Evolutionary conservation across 2,329 filamentous ascomycete genomes (phyloP), one percentile per base, ranked within the genome.

Genomic region (Ceratocystis alfenasii): DNA sequence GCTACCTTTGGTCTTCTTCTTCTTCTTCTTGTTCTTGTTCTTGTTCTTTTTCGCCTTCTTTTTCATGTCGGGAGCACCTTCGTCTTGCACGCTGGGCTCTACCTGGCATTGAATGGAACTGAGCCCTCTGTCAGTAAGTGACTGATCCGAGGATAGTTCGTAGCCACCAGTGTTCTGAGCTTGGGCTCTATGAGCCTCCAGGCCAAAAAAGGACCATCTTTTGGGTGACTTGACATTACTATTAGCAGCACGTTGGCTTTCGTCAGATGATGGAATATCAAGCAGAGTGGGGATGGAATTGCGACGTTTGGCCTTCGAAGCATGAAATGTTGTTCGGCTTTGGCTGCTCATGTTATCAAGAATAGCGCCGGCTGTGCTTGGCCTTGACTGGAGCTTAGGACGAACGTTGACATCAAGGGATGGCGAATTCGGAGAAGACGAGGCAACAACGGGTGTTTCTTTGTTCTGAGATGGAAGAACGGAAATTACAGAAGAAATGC

Each of bases 401-500:
- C 67, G 67, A 46, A 45, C 63, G n/a, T 61, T 63, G 30, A 60
- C 44, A 1, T 50, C 53, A 20, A 60, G 25, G 8, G 33, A 44
- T 30, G 63, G 22, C 2, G 46, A 3, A n/a, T 41, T 45, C 2
- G 33, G 3, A 36, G 44, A 36, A 63, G 63, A 28, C 5, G 53
- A 44, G 1, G 62, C 57, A 25, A 67, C 70, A 70, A 28, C 45
- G 66, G 76, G 74, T 5, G 75, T 76, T 36, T 66, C 25, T 12
- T 67, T 65, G 12, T 45, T 61, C 12, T 61, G 41, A 30, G 67
- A 10, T 5, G 67, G 61, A 30, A 66, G 62, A 15, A 10, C 74
- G 10, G 88, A 89, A 3, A 89, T 78, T 53, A 93, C 79, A 0
- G 89, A 95, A 3, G 88, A 91, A 60, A 94, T 85, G 74, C 89